A percentile compares a stretch with the other conserved stretches of the same genome.
Conservation (phyloP, 176 grass and related monocot genomes). For the Zea luxurians region DNA sequence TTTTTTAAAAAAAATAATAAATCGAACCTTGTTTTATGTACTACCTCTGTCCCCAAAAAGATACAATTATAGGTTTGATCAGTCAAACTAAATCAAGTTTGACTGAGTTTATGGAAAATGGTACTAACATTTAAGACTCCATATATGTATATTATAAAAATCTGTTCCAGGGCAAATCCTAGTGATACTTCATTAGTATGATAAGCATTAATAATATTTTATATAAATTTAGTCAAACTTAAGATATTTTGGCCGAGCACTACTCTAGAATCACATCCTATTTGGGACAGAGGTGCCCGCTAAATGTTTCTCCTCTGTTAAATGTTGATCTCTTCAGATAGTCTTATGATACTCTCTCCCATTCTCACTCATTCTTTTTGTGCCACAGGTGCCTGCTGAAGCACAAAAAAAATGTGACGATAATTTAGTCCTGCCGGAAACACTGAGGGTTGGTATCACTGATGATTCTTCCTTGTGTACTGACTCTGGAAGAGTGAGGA, state of each 20-base stretch:
- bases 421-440: conserved; percentile 40
- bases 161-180: not conserved
- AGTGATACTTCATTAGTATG: not conserved
- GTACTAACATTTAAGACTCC: not conserved
- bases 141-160: not conserved
- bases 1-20: not conserved
- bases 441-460: conserved; percentile 21
- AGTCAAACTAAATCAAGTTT: not conserved
- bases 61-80: not conserved
- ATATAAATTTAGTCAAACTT: not conserved
- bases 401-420: conserved; percentile 4
- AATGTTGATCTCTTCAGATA: conserved; percentile 29
- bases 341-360: not conserved
- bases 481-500: conserved; percentile 21
- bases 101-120: not conserved
- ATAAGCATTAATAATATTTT: not conserved
- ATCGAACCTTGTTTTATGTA: conserved; percentile 7
- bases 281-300: not conserved
- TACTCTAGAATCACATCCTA: not conserved
- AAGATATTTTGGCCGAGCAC: not conserved
- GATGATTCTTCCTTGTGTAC: conserved; percentile 33
- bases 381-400: conserved; percentile 42
- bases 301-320: not conserved
- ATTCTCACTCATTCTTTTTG: not conserved
- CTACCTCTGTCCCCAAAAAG: not conserved